Evolutionary conservation across 805 yeast genomes (phyloP).

Genomic region (Candida alai): DNA sequence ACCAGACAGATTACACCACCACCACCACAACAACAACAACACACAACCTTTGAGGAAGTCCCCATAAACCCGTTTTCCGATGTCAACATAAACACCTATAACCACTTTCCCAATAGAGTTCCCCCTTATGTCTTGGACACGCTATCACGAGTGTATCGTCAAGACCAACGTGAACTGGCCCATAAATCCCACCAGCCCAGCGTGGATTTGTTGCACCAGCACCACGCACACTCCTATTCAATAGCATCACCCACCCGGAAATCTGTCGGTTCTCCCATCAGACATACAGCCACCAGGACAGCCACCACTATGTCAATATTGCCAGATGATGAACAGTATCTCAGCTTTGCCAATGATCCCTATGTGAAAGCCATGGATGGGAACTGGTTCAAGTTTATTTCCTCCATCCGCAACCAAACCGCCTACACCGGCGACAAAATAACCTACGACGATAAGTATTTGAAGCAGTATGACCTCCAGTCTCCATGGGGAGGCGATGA

Average conservation of each 20-base stretch:
- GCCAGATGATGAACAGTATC: slow-evolving; percentile 28
- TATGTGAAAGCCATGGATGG: slow-evolving; percentile 36
- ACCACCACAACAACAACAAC: too few species aligned
- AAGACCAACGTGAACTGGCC: slow-evolving; percentile 37
- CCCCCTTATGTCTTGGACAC: slow-evolving; percentile 68
- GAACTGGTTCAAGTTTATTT: slow-evolving; percentile 51
- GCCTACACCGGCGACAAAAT: slow-evolving; percentile 29
- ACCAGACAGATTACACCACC: too few species aligned
- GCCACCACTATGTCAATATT: background rate
- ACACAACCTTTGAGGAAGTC: too few species aligned
- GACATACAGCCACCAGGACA: too few species aligned
- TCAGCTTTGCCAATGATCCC: slow-evolving; percentile 36
- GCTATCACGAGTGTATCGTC: slow-evolving; percentile 40
- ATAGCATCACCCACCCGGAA: too few species aligned
- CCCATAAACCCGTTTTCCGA: too few species aligned
- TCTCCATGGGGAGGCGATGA: slow-evolving; percentile 71
- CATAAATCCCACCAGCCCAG: background rate
- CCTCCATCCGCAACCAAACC: slow-evolving; percentile 43
- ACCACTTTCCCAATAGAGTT: slow-evolving; percentile 32
- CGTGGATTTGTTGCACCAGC: too few species aligned
- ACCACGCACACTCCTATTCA: too few species aligned
- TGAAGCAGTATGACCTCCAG: slow-evolving; percentile 39
- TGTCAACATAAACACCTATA: slow-evolving; percentile 27
- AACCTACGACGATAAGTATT: slow-evolving; percentile 21
- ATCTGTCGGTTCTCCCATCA: too few species aligned